Conservation (phyloP, 352 stramenopile genomes). For the Saprolegnia parasitica region DNA sequence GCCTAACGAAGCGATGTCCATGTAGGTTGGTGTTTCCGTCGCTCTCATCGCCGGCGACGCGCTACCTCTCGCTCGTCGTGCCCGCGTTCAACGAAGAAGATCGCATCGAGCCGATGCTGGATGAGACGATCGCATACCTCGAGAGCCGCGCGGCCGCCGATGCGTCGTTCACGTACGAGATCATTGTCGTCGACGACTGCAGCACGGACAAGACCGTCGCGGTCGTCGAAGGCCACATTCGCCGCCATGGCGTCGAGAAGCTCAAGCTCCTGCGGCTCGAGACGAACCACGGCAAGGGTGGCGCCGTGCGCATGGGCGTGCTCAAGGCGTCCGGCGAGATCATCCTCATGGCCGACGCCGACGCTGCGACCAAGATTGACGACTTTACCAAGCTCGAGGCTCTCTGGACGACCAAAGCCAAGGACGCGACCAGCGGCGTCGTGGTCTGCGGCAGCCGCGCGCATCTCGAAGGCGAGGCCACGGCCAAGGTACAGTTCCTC, state of each 20-base stretch:
- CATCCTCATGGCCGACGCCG: slow-evolving; percentile 89
- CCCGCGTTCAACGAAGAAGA: slow-evolving; percentile 94
- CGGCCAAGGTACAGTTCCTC: slow-evolving; percentile 46
- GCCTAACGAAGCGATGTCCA: neutral
- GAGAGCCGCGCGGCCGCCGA: slow-evolving; percentile 50
- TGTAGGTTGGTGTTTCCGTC: slow-evolving; percentile 9
- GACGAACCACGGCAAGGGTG: slow-evolving; percentile 90
- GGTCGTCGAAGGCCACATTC: slow-evolving; percentile 55
- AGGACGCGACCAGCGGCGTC: slow-evolving; percentile 38
- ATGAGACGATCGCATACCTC: slow-evolving; percentile 85
- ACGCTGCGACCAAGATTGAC: slow-evolving; percentile 89
- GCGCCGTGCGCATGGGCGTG: slow-evolving; percentile 84
- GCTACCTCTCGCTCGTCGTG: slow-evolving; percentile 88
- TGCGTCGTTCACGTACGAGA: slow-evolving; percentile 72
- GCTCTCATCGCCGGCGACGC: slow-evolving; percentile 26
- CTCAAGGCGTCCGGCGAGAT: slow-evolving; percentile 72
- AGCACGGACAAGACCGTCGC: slow-evolving; percentile 78
- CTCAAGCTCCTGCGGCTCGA: slow-evolving; percentile 77
- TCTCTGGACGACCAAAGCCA: slow-evolving; percentile 40
- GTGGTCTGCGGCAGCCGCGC: slow-evolving; percentile 89
- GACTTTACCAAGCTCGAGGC: slow-evolving; percentile 80
- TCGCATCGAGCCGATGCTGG: slow-evolving; percentile 87
- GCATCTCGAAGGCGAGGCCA: slow-evolving; percentile 81
- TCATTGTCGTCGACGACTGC: slow-evolving; percentile 92
- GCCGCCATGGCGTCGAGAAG: slow-evolving; percentile 40